Conservation (phyloP, 1,284 basidiomycete genomes). For the Inonotus hispidus region DNA sequence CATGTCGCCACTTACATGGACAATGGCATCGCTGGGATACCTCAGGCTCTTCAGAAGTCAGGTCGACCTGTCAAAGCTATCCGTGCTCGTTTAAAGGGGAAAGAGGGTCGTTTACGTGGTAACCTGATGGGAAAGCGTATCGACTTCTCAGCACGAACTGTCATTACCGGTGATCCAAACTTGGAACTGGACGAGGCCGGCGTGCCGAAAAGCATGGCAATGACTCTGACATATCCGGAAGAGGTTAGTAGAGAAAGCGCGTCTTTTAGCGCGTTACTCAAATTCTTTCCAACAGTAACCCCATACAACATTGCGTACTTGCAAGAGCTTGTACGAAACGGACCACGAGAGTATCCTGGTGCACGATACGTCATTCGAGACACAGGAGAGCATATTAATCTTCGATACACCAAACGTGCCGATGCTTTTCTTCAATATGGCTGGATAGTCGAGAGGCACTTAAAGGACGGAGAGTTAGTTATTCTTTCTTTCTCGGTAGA, state of each 20-base stretch:
- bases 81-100: constrained; percentile 96
- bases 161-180: constrained; percentile 98
- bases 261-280: too few species aligned
- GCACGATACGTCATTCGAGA: constrained; percentile 97
- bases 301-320: constrained; percentile 98
- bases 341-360: constrained; percentile 93
- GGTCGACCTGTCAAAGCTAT: constrained; percentile 99
- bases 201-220: constrained; percentile 92
- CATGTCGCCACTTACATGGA: constrained; percentile 99
- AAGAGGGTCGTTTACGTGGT: constrained; percentile 96
- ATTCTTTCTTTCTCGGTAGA: background rate
- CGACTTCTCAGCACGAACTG: too few species aligned
- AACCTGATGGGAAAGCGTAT: constrained; percentile 99
- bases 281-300: too few species aligned
- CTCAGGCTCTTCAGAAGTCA: constrained; percentile 96
- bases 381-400: constrained; percentile 95
- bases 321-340: constrained; percentile 97
- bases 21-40: constrained; percentile 98
- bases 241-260: constrained; percentile 59
- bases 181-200: constrained; percentile 96
- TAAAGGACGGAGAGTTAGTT: constrained; percentile 95
- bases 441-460: constrained; percentile 97
- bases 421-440: constrained; percentile 97
- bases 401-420: constrained; percentile 93
- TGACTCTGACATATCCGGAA: constrained; percentile 98